phyloP scores from a whole-genome alignment of 192 early-diverging fungal species.

The Pilaira anomala region DNA sequence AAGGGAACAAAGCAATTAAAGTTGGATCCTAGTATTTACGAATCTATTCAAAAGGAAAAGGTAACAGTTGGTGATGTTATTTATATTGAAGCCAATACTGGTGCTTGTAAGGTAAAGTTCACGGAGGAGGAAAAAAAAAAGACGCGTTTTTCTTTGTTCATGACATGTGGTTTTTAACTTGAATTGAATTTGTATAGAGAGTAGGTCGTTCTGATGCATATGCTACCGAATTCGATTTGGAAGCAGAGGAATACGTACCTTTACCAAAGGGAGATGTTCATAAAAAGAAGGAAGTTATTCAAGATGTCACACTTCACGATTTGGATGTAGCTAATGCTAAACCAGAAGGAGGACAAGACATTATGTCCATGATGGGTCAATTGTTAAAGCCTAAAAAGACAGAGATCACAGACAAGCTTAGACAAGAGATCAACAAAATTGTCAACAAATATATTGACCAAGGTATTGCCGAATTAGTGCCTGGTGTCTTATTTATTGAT shows the following conservation, averaged over 20 bases:
- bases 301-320: conserved; percentile 97
- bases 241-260: conserved; percentile 97
- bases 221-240: conserved; percentile 97
- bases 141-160: not conserved
- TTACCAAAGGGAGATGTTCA: conserved; percentile 98
- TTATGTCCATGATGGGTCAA: conserved; percentile 98
- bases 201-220: conserved; percentile 97
- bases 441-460: conserved; percentile 99
- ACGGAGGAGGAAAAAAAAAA: not conserved
- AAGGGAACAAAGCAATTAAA: conserved; percentile 98
- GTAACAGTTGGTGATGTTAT: conserved; percentile 96
- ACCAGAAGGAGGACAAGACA: conserved; percentile 96
- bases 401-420: conserved; percentile 97
- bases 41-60: conserved; percentile 95
- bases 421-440: conserved; percentile 98
- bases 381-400: conserved; percentile 99
- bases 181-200: conserved; percentile 48
- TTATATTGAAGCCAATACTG: conserved; percentile 96
- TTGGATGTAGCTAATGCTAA: conserved; percentile 95
- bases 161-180: no score
- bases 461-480: conserved; percentile 94
- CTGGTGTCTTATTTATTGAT: conserved; percentile 97
- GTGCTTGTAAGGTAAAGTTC: conserved; percentile 82
- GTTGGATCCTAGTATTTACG: conserved; percentile 96
- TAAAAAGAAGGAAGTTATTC: conserved; percentile 98